These are phyloP conservation scores for Monosporascus sp. DNA, from an alignment of 2,329 filamentous ascomycete species.

Conservation along the genomic window DNA sequence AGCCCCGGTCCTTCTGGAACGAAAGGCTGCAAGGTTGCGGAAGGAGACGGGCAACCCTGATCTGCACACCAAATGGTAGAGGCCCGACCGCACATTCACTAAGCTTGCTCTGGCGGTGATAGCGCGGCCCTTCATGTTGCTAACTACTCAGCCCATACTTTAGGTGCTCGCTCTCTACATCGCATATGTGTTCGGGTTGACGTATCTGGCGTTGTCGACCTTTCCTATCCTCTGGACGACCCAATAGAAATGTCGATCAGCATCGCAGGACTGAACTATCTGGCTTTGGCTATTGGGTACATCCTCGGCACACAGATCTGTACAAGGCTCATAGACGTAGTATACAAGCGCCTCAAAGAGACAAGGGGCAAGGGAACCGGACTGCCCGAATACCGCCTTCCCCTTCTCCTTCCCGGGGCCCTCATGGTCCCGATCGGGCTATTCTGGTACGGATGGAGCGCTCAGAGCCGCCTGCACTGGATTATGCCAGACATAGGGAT, in stretches of 20 bases:
- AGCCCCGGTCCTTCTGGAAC: conserved; percentile 51
- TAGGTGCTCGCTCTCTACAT: conserved; percentile 41
- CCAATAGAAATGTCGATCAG: conserved; percentile 17
- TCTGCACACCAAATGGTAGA: conserved; percentile 45
- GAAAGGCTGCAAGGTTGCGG: conserved; percentile 49
- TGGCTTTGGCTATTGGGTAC: conserved; percentile 21
- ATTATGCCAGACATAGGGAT: conserved; percentile 34
- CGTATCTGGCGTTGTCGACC: conserved; percentile 39
- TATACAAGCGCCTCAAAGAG: conserved; percentile 33
- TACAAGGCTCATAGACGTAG: conserved; percentile 34
- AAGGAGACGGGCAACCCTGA: conserved; percentile 47
- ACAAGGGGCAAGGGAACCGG: conserved; percentile 27
- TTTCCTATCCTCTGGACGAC: conserved; percentile 39
- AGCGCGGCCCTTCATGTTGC: conserved; percentile 40
- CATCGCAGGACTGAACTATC: conserved; percentile 24
- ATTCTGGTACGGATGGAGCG: conserved; percentile 35
- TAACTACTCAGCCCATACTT: conserved; percentile 44
- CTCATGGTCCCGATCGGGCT: conserved; percentile 32
- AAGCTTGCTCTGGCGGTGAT: conserved; percentile 32
- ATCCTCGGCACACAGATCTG: conserved; percentile 28
- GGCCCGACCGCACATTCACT: conserved; percentile 20
- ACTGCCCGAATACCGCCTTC: conserved; percentile 32
- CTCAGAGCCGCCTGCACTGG: conserved; percentile 32
- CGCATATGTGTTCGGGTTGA: conserved; percentile 43
- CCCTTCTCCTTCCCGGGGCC: conserved; percentile 28